Base-by-base conservation (phyloP, 805 yeast species). In the Wickerhamiella lipophila region DNA sequence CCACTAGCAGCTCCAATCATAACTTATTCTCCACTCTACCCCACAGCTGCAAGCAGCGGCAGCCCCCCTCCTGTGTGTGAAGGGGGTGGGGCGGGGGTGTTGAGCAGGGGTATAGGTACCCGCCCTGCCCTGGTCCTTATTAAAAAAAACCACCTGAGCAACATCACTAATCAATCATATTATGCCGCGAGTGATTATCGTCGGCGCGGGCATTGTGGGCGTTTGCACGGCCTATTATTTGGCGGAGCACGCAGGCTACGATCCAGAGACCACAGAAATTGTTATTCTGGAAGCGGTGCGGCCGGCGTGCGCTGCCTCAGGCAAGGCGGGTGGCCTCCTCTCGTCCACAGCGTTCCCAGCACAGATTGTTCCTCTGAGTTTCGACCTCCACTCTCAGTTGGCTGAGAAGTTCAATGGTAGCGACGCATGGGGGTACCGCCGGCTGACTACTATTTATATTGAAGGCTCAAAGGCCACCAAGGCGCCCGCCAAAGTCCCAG, bases 321-420 rank as follows among this genome's bases (percentile, higher is more conserved):
- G 98, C 49, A 92, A 89, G 59, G 97, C 98, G 6, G 98, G 97
- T 41, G 98, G 98, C 0, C 70, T 89, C 45, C 67, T 89, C 46
- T 96, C 97, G 1, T 73, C 83, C 19, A 88, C 96, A 94, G 97
- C 97, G 0, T 92, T 92, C 64, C 98, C 98, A 0, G 87, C 82
- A 57, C 95, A 85, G 63, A 77, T 89, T 46, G 97, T 87, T 6
- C 92, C 95, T 0, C 69, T 89, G 49, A 81, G 94, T 43, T 92
- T 87, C 67, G 75, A 76, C 54, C 71, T 89, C 53, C 98, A 89
- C 67, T 85, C 81, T 59, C 81, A 87, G 51, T 71, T 89, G 41
- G 76, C 94, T 6, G 78, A 80, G 51, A 73, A 78, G 65, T 84
- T 77, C 64, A 74, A 78, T 56, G 98, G 98, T n/a, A 87, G 70